phyloP scores from a whole-genome alignment of 306 rosid species.

The Cicer bijugum region DNA sequence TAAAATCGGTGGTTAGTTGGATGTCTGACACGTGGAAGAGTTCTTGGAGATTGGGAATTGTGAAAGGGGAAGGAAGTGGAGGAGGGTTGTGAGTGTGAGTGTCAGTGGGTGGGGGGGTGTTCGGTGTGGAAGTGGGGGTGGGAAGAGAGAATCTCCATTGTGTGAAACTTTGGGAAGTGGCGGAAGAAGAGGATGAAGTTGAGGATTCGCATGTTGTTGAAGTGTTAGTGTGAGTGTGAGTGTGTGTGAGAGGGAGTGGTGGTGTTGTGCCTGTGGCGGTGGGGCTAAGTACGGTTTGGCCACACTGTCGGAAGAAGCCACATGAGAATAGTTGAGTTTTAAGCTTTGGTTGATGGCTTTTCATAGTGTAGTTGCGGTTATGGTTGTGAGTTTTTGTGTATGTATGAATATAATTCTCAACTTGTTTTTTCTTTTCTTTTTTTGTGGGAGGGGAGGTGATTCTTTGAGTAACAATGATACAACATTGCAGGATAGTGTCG shows the following conservation, averaged over 20 bases:
- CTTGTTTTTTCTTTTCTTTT: too few relatives aligned
- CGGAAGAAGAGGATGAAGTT: conserved; percentile 68
- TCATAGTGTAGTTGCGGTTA: conserved; percentile 52
- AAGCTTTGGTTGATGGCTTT: conserved; percentile 78
- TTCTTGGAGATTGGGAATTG: conserved; percentile 59
- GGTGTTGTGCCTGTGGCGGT: conserved; percentile 60
- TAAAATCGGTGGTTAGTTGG: conserved; percentile 63
- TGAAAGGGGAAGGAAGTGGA: conserved; percentile 6
- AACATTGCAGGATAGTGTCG: too few relatives aligned
- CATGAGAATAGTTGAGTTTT: conserved; percentile 93
- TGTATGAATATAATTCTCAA: not conserved
- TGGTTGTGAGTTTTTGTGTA: not conserved
- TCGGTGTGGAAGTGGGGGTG: conserved; percentile 42
- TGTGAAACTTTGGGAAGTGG: conserved; percentile 93
- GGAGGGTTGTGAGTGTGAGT: conserved; percentile 28
- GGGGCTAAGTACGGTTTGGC: conserved; percentile 83
- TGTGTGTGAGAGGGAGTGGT: conserved; percentile 48
- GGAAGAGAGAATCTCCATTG: conserved; percentile 87
- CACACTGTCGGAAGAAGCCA: conserved; percentile 90
- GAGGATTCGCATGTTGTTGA: conserved; percentile 61
- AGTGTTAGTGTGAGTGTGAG: conserved; percentile 26
- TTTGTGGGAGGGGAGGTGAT: too few relatives aligned
- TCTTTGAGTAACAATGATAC: too few relatives aligned
- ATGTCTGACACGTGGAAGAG: conserved; percentile 78
- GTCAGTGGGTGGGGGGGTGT: conserved; percentile 20